Conservation (phyloP, 2,329 filamentous ascomycete species). For the Zymoseptoria crescenta region DNA sequence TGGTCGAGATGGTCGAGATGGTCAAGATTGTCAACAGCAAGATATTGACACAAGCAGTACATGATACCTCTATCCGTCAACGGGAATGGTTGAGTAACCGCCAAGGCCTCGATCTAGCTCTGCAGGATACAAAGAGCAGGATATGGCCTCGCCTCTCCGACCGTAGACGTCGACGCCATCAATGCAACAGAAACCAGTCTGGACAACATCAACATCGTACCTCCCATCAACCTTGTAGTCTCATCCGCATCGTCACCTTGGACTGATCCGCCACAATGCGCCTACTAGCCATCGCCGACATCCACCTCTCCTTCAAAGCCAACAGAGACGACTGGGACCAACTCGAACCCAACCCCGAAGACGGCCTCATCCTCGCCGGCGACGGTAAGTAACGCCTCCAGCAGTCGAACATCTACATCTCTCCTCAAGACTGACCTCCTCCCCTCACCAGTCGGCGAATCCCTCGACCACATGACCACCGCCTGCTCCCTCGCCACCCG, state of each 20-base stretch:
- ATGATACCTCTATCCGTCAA: background rate
- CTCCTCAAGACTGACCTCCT: constrained; percentile 5
- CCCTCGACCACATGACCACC: constrained; percentile 27
- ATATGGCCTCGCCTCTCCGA: background rate
- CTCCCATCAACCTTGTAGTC: background rate
- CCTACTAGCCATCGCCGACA: constrained; percentile 41
- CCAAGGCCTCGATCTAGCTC: no score
- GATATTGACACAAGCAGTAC: background rate
- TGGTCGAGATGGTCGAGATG: no score
- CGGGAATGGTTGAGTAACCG: no score
- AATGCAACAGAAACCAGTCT: background rate
- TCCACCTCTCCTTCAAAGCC: constrained; percentile 40
- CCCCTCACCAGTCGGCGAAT: constrained; percentile 26
- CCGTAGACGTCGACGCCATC: background rate
- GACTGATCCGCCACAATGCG: constrained; percentile 13
- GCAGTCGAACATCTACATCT: no score
- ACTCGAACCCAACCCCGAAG: constrained; percentile 33
- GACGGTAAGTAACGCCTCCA: no score
- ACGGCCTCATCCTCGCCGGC: constrained; percentile 40
- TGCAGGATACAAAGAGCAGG: no score
- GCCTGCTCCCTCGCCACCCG: constrained; percentile 36
- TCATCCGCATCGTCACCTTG: background rate
- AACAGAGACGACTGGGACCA: constrained; percentile 39
- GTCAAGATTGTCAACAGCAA: no score
- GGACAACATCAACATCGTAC: background rate